Evolutionary conservation across 768 basidiomycete genomes (phyloP), one percentile per base, ranked within the genome.

Genomic region (Termitomyces titanicus): DNA sequence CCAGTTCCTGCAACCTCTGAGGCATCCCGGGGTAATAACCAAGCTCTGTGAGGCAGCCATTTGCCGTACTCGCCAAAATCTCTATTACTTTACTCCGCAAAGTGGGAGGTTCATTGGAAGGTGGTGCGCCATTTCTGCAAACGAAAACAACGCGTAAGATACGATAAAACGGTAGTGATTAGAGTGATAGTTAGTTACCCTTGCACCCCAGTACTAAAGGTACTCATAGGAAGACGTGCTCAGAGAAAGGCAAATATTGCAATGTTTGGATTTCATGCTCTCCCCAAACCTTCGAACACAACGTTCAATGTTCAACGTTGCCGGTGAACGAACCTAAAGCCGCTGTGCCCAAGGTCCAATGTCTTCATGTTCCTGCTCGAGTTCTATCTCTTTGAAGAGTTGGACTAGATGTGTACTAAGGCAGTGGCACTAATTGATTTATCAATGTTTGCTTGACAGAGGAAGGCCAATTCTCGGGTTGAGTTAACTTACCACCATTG

Each of bases 11-110:
- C 31, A 82, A 47, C 33, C 66, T 74, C 44, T 69, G 70, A 4
- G 70, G 51, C 55, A 81, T 70, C 6, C 73, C 70, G 18, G 79
- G 74, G 58, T 69, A 70, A 63, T 79, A 79, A 12, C 79, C 79
- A 24, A 79, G 70, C 57, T 80, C 80, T 4, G 69, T 61, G 22
- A 79, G 68, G 59, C 75, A 81, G 12, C 73, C 73, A 65, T 76
- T 79, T 12, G 75, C 77, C 9, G 74, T 79, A 12, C 50, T 61
- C 0, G 80, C 61, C 17, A 82, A 66, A 34, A 81, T 74, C 54
- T 78, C 72, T 42, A 80, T 67, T 49, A 80, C 62, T 57, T 68
- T 71, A 6, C 63, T 58, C 34, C 77, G 74, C 25, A 70, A 64
- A 35, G 62, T 63, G 25, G 48, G 37, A 22, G 61, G 50, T 6